Base-by-base conservation (phyloP, 495 filamentous ascomycete genomes). In the Penicillium bialowiezense region DNA sequence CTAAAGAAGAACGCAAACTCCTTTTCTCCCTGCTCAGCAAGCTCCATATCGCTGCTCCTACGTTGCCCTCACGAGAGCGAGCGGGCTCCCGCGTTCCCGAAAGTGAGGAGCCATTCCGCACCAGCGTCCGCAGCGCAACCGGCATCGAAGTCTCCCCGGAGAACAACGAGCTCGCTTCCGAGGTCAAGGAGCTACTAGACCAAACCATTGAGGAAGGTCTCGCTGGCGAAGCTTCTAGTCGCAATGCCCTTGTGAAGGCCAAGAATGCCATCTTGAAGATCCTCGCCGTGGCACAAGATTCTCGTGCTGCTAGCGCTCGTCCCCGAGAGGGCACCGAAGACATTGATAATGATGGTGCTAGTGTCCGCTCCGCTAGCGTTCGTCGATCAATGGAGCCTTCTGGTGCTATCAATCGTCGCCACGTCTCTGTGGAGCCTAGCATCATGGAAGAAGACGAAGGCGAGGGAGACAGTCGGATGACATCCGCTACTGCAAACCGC, bases 1-100 rank as follows among this genome's bases (percentile, higher is more conserved):
- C 70, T 76, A 86, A 82, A 65, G 91, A 96, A 58, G 91, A 97
- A 67, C 87, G 83, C 65, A 97, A 95, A 70, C 72, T 86, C 4
- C 70, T 96, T 20, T 79, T 89, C 45, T 71, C 82, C 3, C 78
- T 97, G 34, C 75, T 97, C 18, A 83, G 80, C 44, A 98, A 97
- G 69, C 75, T 96, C 12, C 85, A 89, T 64, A 77, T 97, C 49
- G 81, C 88, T 1, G 78, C 81, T 5, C 73, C 73, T 4, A 61
- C 68, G 3, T 51, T 54, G 0, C 60, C 73, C 8, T 64, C 69
- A 29, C 60, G 62, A 29, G 29, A 32, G 12, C 29, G 29, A 10
- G 55, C 65, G 49, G 57, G 70, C 7, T 76, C 72, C 24, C 69
- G 70, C 15, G 65, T 59, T 19, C 72, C 68, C 5, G 68, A 73